Conservation (phyloP, 169 alveolate species). For the Cryptosporidium sp. region DNA sequence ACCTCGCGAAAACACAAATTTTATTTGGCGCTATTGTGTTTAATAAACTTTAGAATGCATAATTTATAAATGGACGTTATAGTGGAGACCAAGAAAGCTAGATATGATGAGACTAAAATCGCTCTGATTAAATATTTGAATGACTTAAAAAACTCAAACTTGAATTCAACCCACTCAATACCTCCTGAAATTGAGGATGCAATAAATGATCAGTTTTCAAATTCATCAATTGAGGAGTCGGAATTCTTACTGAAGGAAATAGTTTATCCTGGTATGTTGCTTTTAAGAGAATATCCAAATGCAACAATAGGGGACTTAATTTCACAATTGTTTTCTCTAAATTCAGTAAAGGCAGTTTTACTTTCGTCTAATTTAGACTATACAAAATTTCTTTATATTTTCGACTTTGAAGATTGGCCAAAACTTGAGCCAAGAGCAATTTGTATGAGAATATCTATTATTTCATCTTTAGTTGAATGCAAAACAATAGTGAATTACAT, state of each 20-base stretch:
- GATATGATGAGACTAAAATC: background rate
- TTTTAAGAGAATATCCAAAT: constrained; percentile 33
- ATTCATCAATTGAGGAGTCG: constrained; percentile 14
- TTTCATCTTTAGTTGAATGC: constrained; percentile 7
- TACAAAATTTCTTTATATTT: background rate
- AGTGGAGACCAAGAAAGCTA: constrained; percentile 6
- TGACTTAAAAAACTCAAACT: background rate
- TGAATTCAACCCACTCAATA: constrained; percentile 21
- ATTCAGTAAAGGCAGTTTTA: constrained; percentile 9
- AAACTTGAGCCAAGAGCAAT: constrained; percentile 44
- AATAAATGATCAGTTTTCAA: constrained; percentile 18
- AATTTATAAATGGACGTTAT: background rate
- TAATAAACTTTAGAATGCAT: background rate
- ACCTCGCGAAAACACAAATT: constrained; percentile 4
- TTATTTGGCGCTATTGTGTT: background rate
- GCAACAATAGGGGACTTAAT: constrained; percentile 48
- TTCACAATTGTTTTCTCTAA: background rate
- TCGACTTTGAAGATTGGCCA: constrained; percentile 24
- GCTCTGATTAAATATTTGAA: constrained; percentile 10
- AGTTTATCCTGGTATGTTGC: constrained; percentile 20
- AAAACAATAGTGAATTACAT: background rate
- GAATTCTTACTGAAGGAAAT: constrained; percentile 2
- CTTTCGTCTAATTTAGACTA: background rate
- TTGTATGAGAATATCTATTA: constrained; percentile 13
- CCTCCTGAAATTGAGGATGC: constrained; percentile 54